Percentiles rank a stretch among this genome's conserved stretches.
Conservation (phyloP, 129 eudicot species). For the Oenanthe sinensis region DNA sequence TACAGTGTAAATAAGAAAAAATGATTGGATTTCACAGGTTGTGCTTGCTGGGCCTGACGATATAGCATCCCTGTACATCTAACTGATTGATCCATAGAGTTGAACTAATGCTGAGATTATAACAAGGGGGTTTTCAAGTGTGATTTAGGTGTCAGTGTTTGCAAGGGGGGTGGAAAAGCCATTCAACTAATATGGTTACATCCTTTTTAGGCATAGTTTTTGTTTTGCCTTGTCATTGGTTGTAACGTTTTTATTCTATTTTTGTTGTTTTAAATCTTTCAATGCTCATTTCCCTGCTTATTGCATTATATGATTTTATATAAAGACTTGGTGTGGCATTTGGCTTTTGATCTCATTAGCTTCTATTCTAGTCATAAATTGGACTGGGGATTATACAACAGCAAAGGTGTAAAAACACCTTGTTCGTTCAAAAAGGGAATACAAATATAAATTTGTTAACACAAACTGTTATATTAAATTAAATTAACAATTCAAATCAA, state of each 20-base stretch:
- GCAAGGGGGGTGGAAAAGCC: constrained; percentile 39
- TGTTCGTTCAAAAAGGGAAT: too few species aligned
- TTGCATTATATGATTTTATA: background rate
- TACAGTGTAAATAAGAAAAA: background rate
- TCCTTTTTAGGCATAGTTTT: constrained; percentile 72
- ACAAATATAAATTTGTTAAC: too few species aligned
- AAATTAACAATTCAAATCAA: too few species aligned
- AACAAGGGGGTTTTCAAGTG: constrained; percentile 34
- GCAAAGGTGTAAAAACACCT: too few species aligned
- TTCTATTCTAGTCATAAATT: background rate
- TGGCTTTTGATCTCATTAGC: background rate
- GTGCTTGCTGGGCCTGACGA: constrained; percentile 91
- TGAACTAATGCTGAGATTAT: constrained; percentile 34
- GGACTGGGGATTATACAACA: background rate
- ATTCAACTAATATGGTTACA: constrained; percentile 35
- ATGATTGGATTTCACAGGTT: constrained; percentile 35
- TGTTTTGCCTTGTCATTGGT: constrained; percentile 79
- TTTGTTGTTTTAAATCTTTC: background rate
- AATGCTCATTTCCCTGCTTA: constrained; percentile 1
- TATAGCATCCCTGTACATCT: constrained; percentile 54
- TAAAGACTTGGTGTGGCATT: background rate
- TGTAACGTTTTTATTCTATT: constrained; percentile 35
- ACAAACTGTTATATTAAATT: too few species aligned
- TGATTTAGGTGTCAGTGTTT: constrained; percentile 23
- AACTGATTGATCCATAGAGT: constrained; percentile 20